Percentiles rank a stretch among this genome's conserved stretches.
These are phyloP conservation scores for Aspergillus hiratsukae DNA, from an alignment of 2,329 filamentous ascomycete genomes.

Conservation along the genomic window DNA sequence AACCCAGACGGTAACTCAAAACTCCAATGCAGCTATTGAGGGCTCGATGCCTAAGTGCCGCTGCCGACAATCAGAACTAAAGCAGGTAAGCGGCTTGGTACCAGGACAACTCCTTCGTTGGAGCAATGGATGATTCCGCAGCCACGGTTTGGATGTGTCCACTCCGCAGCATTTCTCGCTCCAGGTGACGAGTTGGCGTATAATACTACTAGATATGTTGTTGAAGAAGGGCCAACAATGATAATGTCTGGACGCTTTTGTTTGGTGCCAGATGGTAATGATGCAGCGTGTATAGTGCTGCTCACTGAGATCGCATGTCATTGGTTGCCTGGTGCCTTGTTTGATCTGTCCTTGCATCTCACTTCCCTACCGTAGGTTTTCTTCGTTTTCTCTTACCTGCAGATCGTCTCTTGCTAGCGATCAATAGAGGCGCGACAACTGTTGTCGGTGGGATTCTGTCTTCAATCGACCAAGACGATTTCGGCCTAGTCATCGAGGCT, in stretches of 20 bases:
- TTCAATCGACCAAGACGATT: neutral
- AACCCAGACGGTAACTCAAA: neutral
- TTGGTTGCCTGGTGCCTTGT: neutral
- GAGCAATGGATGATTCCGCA: neutral
- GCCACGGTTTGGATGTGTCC: neutral
- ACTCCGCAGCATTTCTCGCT: neutral
- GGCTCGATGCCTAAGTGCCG: neutral
- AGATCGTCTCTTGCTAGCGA: neutral
- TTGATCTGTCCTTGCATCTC: neutral
- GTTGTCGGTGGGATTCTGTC: neutral
- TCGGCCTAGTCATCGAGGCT: neutral
- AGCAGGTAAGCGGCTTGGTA: neutral
- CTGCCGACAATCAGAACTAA: neutral
- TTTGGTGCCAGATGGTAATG: constrained; percentile 21
- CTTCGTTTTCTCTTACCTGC: neutral
- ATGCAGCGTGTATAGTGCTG: constrained; percentile 1
- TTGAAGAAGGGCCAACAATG: neutral
- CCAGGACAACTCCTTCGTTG: neutral
- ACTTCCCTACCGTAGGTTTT: neutral
- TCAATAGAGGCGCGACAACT: neutral
- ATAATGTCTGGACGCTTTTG: constrained; percentile 14
- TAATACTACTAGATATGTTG: neutral
- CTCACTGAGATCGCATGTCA: neutral
- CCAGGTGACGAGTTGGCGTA: neutral
- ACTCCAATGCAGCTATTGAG: neutral